Evolutionary conservation across 345 rosid species (phyloP).

Genomic region (Raphanus raphanistrum): DNA sequence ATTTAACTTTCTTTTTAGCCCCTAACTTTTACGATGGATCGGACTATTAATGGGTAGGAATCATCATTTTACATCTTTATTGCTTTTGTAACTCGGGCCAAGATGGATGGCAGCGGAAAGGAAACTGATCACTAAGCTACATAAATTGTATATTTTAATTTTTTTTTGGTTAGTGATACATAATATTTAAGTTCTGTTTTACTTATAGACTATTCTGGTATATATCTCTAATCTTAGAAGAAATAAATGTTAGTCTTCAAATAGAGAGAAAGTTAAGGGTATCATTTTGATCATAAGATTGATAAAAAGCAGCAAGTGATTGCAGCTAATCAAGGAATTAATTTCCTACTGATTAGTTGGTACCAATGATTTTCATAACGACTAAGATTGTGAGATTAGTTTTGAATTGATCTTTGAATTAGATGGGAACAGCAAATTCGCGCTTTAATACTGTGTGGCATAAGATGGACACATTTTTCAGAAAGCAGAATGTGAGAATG

Average conservation of each 20-base stretch:
- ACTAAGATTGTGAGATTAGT: background rate
- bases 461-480: background rate
- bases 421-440: background rate
- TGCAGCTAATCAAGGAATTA: background rate
- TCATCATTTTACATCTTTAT: slow-evolving; percentile 34
- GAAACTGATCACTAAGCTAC: background rate
- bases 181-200: background rate
- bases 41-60: slow-evolving; percentile 25
- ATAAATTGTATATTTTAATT: background rate
- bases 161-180: background rate
- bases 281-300: background rate
- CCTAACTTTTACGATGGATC: slow-evolving; percentile 27
- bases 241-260: background rate
- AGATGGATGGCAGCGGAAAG: slow-evolving; percentile 33
- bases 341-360: background rate
- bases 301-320: background rate
- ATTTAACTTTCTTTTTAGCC: slow-evolving; percentile 19
- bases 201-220: background rate
- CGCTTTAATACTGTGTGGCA: background rate
- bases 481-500: background rate
- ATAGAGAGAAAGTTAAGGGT: background rate
- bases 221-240: background rate
- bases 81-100: slow-evolving; percentile 26
- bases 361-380: background rate
- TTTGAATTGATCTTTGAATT: background rate